Evolutionary conservation across 148 eudicot genomes (phyloP), one percentile per base, ranked within the genome.

Genomic region (Silene uniflora): DNA sequence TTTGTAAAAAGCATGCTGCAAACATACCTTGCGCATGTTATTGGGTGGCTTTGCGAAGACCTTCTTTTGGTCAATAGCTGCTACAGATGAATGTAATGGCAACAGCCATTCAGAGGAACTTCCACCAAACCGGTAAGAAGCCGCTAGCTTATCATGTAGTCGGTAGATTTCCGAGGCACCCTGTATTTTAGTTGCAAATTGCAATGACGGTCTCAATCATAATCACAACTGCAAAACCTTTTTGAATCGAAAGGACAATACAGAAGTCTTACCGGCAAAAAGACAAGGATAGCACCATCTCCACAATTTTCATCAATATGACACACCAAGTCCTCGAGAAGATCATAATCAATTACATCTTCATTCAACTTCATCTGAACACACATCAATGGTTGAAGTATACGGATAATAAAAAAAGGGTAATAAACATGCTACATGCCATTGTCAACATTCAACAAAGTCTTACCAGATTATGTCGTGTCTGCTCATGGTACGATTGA

Each of bases 291-390:
- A 42, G 98, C 96, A 3, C 98, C 98, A 79, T 90, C 91, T 23
- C 85, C 88, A 80, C 86, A 86, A 67, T 87, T 85, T 81, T 95
- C 96, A 82, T 95, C 97, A 81, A 95, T 86, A 80, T 89, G 81
- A 78, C 90, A 89, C 56, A 95, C 92, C 88, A 95, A 83, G 80
- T 95, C 98, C 83, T 95, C 97, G 77, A 95, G 91, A 84, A 95
- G 84, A 88, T 95, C 98, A 83, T 89, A 95, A 83, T 95, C 98
- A 86, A 95, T 92, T 52, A 89, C 82, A 78, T 90, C 97, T 91
- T 95, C 98, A 80, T 95, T 89, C 83, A 95, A 76, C 81, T 78
- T 91, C 86, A 76, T 91, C 98, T 95, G 92, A 66, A 70, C 62
- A 77, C 22, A 64, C 82, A 42, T 11, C 59, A 24, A 17, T 66